These are phyloP conservation scores for Helichrysum umbraculigerum DNA, from an alignment of 129 eudicot genomes.

Conservation along the genomic window DNA sequence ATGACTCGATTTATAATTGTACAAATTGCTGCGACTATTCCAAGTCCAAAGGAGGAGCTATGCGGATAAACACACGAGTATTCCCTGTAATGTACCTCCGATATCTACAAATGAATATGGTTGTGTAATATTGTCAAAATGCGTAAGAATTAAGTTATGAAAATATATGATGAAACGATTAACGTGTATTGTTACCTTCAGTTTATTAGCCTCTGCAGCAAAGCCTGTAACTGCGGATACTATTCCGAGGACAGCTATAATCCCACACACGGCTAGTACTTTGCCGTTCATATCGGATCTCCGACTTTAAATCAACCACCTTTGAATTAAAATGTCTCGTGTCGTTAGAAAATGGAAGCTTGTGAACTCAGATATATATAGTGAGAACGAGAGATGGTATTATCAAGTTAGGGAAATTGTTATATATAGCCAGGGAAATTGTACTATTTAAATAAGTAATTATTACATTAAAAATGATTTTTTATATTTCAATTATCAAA, in stretches of 20 bases:
- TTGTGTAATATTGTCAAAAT: neutral
- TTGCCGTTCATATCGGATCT: constrained; percentile 16
- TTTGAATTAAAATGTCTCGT: no score
- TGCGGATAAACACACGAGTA: constrained; percentile 30
- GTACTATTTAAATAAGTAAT: no score
- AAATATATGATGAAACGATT: no score
- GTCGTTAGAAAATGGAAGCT: no score
- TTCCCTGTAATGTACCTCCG: neutral
- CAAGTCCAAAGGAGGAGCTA: constrained; percentile 21
- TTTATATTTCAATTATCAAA: no score
- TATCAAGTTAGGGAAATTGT: no score
- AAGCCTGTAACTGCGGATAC: constrained; percentile 25
- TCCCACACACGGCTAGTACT: neutral
- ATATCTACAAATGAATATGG: constrained; percentile 10
- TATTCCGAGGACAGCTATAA: constrained; percentile 25
- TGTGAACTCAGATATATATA: no score
- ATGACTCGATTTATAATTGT: constrained; percentile 1
- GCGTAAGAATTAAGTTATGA: neutral
- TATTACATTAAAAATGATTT: no score
- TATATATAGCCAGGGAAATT: no score
- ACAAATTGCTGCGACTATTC: constrained; percentile 14
- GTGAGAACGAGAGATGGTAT: no score
- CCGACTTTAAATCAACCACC: neutral
- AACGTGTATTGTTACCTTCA: constrained; percentile 23
- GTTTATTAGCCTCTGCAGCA: constrained; percentile 19